Base-by-base conservation (phyloP, 768 basidiomycete species). In the Mycena metata region DNA sequence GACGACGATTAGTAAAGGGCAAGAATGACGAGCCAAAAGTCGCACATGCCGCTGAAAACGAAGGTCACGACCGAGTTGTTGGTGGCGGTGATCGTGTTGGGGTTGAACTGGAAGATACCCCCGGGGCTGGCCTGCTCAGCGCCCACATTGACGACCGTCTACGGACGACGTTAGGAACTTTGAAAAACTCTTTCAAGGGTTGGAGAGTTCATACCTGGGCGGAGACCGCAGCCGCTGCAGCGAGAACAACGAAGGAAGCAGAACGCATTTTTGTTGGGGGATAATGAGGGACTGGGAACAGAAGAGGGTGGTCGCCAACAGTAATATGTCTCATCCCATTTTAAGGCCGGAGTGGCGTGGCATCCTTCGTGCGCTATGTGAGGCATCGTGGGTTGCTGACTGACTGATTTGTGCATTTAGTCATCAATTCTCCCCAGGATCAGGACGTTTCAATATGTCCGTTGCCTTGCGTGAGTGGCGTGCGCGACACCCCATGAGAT, bases 1-100 rank as follows among this genome's bases (percentile, higher is more conserved):
- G 6, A 39, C 30, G 30, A 21, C 5, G 11, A 42, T 30, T 26
- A n/a, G 15, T 11, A 5, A 13, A 36, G 51, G 16, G 50, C 24
- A 43, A 8, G 39, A n/a, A 30, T 52, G 33, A 35, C 26, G 12
- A 45, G 21, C 15, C 15, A 5, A 23, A 17, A 4, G 35, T 4
- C 84, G 55, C 73, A 85, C 84, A 73, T 71, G 64, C 86, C 88
- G 55, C 77, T 78, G 72, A 85, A 90, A 23, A 76, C 66, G 80
- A 90, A 90, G 16, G 82, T 86, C 45, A 90, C 72, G 9, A 82
- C 77, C 6, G 83, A 82, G 21, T 85, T 85, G 23, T 82, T 79
- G 15, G 79, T 68, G 11, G 84, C 86, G 26, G 66, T 85, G 64
- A 87, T 57, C 42, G 63, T 77, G 43, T 74, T 66, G 2, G 88